These are phyloP conservation scores for Scalesia atractyloides DNA, from an alignment of 129 eudicot genomes.

Conservation along the genomic window DNA sequence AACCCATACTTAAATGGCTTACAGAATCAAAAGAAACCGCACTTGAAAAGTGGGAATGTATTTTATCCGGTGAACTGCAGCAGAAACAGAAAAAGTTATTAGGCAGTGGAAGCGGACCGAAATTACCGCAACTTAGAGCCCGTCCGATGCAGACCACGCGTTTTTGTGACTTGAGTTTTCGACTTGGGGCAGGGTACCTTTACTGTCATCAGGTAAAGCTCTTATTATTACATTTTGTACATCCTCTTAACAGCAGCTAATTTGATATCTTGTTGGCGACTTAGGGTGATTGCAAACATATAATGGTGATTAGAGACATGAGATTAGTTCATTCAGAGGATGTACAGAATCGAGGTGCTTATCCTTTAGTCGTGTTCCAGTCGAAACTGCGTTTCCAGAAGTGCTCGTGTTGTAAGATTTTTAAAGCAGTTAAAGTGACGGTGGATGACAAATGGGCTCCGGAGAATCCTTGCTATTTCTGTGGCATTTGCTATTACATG, in stretches of 20 bases:
- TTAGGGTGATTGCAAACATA: conserved; percentile 83
- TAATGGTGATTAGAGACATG: conserved; percentile 80
- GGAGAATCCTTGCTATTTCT: conserved; percentile 84
- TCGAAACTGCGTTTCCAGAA: conserved; percentile 50
- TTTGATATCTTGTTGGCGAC: conserved; percentile 21
- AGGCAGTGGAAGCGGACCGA: conserved; percentile 39
- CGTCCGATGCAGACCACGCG: conserved; percentile 55
- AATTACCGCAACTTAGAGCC: conserved; percentile 61
- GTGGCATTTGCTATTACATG: conserved; percentile 78
- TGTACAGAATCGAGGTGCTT: conserved; percentile 68
- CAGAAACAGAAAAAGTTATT: conserved; percentile 57
- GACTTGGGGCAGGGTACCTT: conserved; percentile 89
- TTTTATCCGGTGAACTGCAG: conserved; percentile 62
- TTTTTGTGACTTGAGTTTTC: conserved; percentile 71
- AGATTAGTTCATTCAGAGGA: conserved; percentile 79
- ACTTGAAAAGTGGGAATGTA: conserved; percentile 77
- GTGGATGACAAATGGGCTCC: conserved; percentile 86
- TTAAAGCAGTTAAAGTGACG: conserved; percentile 66
- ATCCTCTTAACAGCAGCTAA: not conserved
- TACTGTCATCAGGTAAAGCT: conserved; percentile 79
- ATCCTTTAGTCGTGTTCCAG: conserved; percentile 62
- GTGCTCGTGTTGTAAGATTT: conserved; percentile 76
- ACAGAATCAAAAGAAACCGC: conserved; percentile 63
- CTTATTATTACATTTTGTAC: not conserved
- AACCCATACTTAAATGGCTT: conserved; percentile 82